These are phyloP conservation scores for Monosporascus sp. DNA, from an alignment of 2,329 filamentous ascomycete genomes.

Conservation along the genomic window DNA sequence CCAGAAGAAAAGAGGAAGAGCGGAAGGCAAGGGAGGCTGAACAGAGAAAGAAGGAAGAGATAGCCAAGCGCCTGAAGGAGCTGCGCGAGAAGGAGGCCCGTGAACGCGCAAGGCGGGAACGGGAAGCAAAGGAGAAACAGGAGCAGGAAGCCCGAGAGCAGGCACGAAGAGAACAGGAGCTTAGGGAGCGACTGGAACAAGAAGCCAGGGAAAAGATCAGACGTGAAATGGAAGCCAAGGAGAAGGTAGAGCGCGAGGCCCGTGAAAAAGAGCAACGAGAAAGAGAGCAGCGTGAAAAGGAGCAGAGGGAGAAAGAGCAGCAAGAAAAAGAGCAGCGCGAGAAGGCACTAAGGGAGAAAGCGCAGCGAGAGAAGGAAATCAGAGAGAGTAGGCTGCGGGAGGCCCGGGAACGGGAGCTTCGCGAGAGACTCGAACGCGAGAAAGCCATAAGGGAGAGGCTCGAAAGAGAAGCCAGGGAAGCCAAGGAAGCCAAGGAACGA, in stretches of 20 bases:
- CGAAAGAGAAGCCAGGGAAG: slow-evolving; percentile 28
- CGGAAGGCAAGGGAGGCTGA: slow-evolving; percentile 43
- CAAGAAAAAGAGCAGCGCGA: slow-evolving; percentile 27
- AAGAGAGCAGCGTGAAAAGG: slow-evolving; percentile 27
- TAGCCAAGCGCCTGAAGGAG: slow-evolving; percentile 47
- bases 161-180: slow-evolving; percentile 24
- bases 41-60: slow-evolving; percentile 53
- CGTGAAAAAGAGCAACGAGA: slow-evolving; percentile 26
- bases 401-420: slow-evolving; percentile 22
- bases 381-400: slow-evolving; percentile 29
- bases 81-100: slow-evolving; percentile 51
- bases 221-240: slow-evolving; percentile 26
- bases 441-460: slow-evolving; percentile 45
- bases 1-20: slow-evolving; percentile 57
- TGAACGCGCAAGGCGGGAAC: slow-evolving; percentile 34
- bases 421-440: slow-evolving; percentile 30
- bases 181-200: slow-evolving; percentile 32
- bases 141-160: slow-evolving; percentile 31
- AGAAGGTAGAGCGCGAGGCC: slow-evolving; percentile 31
- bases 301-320: slow-evolving; percentile 27
- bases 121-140: slow-evolving; percentile 28
- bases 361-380: slow-evolving; percentile 32
- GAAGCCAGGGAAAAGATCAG: slow-evolving; percentile 28
- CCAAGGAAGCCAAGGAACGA: slow-evolving; percentile 30
- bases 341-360: slow-evolving; percentile 21